Conservation (phyloP, 2,329 filamentous ascomycete genomes). For the Cryphonectria radicalis region DNA sequence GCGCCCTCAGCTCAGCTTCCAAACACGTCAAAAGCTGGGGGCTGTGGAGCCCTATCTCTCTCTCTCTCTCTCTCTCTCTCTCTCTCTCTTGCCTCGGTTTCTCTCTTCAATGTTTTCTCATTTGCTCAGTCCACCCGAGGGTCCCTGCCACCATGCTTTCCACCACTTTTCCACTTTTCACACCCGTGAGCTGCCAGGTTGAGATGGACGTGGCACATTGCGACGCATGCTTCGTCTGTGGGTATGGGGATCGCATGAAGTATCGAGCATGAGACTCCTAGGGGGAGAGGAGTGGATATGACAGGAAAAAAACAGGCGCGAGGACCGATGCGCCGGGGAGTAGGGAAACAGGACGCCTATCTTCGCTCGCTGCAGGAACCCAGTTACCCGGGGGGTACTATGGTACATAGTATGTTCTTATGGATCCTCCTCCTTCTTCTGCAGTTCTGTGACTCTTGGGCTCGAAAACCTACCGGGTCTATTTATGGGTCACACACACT, state of each 20-base stretch:
- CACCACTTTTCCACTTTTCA: background rate
- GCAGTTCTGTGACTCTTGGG: conserved; percentile 3
- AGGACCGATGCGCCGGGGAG: background rate
- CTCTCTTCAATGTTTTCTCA: background rate
- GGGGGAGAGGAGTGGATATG: background rate
- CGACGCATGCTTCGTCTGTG: conserved; percentile 1
- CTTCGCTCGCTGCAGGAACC: conserved; percentile 5
- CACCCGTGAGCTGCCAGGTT: background rate
- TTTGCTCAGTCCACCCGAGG: background rate
- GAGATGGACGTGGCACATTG: conserved; percentile 9
- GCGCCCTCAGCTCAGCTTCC: background rate
- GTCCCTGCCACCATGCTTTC: background rate
- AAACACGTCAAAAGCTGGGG: conserved; percentile 5
- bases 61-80: too few species aligned
- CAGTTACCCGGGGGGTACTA: background rate
- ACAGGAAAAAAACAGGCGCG: background rate
- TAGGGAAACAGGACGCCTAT: background rate
- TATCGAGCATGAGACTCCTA: background rate
- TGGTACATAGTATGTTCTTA: background rate
- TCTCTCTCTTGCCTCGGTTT: background rate
- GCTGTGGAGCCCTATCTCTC: background rate
- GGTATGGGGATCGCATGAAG: background rate
- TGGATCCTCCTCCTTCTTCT: background rate
- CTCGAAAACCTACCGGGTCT: background rate
- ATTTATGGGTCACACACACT: background rate